Conservation (phyloP, 345 rosid species). For the Gossypium australe region DNA sequence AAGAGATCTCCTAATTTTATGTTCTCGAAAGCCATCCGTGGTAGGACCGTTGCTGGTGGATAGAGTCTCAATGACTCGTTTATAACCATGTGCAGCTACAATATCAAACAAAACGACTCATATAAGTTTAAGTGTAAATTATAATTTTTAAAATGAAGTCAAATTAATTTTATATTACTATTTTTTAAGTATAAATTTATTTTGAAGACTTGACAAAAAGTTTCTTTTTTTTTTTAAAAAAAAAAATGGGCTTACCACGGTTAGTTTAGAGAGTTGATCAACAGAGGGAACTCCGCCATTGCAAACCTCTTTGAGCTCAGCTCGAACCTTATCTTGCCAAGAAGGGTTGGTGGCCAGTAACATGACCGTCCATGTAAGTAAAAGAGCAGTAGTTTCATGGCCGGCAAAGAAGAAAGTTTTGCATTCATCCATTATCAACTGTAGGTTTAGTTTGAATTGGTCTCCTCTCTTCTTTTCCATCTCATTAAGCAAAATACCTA, state of each 20-base stretch:
- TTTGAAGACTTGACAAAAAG: too few species aligned
- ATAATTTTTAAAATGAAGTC: too few species aligned
- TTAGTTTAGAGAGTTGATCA: slow-evolving; percentile 69
- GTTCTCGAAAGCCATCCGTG: slow-evolving; percentile 91
- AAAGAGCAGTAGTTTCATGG: slow-evolving; percentile 84
- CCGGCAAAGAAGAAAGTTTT: slow-evolving; percentile 97
- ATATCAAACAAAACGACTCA: neutral
- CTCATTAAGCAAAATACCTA: slow-evolving; percentile 72
- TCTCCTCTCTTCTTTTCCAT: slow-evolving; percentile 46
- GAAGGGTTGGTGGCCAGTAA: slow-evolving; percentile 71
- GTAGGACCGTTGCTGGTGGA: slow-evolving; percentile 84
- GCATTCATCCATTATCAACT: slow-evolving; percentile 92
- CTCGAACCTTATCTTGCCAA: slow-evolving; percentile 82
- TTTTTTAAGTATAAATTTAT: too few species aligned
- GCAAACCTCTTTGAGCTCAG: slow-evolving; percentile 60
- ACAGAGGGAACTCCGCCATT: slow-evolving; percentile 52
- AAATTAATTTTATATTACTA: too few species aligned
- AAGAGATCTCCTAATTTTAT: slow-evolving; percentile 67
- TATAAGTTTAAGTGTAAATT: neutral
- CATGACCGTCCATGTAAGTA: slow-evolving; percentile 94
- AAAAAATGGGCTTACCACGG: slow-evolving; percentile 39
- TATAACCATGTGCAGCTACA: slow-evolving; percentile 80
- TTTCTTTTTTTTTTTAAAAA: too few species aligned
- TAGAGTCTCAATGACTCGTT: slow-evolving; percentile 85
- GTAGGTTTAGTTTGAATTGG: slow-evolving; percentile 47